phyloP scores from a whole-genome alignment of 2,329 filamentous ascomycete genomes.

The Arthrobotrys megalospora region DNA sequence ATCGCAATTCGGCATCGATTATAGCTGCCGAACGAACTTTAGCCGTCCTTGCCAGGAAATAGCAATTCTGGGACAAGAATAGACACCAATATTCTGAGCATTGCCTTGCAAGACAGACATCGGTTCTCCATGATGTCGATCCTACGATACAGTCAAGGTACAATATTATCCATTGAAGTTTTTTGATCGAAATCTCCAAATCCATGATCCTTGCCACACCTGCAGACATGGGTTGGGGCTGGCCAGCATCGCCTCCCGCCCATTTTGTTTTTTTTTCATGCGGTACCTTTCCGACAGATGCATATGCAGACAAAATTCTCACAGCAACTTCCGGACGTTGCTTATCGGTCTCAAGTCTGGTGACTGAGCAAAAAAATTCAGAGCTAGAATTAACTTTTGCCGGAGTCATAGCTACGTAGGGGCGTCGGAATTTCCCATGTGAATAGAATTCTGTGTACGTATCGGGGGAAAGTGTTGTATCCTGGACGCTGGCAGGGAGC shows the following conservation, averaged over 20 bases:
- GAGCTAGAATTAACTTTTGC: conserved; percentile 28
- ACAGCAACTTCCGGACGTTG: conserved; percentile 14
- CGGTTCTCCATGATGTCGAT: conserved; percentile 39
- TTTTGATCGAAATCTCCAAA: conserved; percentile 8
- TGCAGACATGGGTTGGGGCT: conserved; percentile 11
- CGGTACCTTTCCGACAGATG: conserved; percentile 9
- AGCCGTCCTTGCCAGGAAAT: conserved; percentile 25
- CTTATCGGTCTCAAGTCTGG: conserved; percentile 9
- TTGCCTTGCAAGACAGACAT: neutral
- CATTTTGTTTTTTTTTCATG: conserved; percentile 7
- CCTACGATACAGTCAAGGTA: conserved; percentile 12
- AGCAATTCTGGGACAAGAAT: conserved; percentile 35
- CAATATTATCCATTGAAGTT: conserved; percentile 1
- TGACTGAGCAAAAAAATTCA: conserved; percentile 21
- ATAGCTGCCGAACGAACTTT: conserved; percentile 30
- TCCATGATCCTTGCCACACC: conserved; percentile 24
- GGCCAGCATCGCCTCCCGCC: neutral
- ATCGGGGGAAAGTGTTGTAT: conserved; percentile 12
- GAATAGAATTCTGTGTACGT: neutral
- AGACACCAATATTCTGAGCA: conserved; percentile 4
- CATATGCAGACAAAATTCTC: conserved; percentile 8
- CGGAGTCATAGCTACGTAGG: conserved; percentile 17
- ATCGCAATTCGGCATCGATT: conserved; percentile 50
- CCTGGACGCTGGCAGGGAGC: neutral
- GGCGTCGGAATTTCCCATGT: conserved; percentile 24